Conservation (phyloP, 805 yeast genomes). For the Geotrichum ghanense region DNA sequence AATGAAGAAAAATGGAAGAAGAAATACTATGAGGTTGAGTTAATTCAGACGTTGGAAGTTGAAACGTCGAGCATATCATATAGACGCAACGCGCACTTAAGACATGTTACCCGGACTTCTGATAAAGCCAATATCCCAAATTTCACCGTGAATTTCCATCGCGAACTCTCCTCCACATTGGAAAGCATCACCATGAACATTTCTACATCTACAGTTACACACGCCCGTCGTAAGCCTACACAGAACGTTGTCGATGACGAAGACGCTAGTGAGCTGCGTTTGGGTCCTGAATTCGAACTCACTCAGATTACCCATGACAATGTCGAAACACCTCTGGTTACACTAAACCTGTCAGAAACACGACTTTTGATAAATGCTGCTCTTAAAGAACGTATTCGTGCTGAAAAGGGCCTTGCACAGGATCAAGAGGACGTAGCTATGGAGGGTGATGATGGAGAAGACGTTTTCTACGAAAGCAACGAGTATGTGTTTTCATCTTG, state of each 20-base stretch:
- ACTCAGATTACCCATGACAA: slow-evolving; percentile 77
- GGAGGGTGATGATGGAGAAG: slow-evolving; percentile 24
- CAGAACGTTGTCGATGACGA: slow-evolving; percentile 73
- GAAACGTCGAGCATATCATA: too few relatives aligned
- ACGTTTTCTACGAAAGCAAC: slow-evolving; percentile 25
- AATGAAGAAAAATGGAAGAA: neutral
- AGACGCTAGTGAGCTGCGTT: slow-evolving; percentile 73
- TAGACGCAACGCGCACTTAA: too few relatives aligned
- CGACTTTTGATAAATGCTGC: slow-evolving; percentile 85
- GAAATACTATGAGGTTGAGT: too few relatives aligned
- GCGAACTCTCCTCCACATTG: neutral
- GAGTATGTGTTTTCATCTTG: slow-evolving; percentile 16
- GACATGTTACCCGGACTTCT: neutral
- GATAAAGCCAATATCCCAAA: neutral
- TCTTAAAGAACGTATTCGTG: slow-evolving; percentile 56
- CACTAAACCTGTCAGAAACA: slow-evolving; percentile 83
- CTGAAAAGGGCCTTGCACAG: slow-evolving; percentile 24
- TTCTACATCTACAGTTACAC: slow-evolving; percentile 79
- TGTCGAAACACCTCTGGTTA: slow-evolving; percentile 60
- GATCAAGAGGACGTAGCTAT: slow-evolving; percentile 27
- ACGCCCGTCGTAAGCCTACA: slow-evolving; percentile 61
- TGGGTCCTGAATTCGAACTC: slow-evolving; percentile 88
- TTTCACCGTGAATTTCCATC: neutral
- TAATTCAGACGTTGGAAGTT: too few relatives aligned
- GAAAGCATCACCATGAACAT: slow-evolving; percentile 48